These are phyloP conservation scores for Lithospermum erythrorhizon DNA, from an alignment of 257 asterid species.

Conservation along the genomic window DNA sequence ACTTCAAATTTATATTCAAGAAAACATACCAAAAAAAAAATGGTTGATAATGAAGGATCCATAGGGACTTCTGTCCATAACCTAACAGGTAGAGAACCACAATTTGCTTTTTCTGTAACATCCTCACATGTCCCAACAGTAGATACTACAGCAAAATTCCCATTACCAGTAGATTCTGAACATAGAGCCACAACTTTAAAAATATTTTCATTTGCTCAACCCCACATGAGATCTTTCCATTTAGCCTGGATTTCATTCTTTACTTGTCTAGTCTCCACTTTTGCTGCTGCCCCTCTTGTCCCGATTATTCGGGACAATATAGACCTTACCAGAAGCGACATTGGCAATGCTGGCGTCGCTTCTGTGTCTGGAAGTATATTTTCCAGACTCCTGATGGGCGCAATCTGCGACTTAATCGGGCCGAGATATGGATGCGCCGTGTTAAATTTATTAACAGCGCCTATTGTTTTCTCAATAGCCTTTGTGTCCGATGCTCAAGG, in stretches of 20 bases:
- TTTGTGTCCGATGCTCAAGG: slow-evolving; percentile 33
- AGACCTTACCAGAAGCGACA: slow-evolving; percentile 32
- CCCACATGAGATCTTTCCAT: slow-evolving; percentile 55
- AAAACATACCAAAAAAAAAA: no score
- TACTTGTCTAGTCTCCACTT: slow-evolving; percentile 50
- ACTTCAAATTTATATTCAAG: no score
- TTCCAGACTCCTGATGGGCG: slow-evolving; percentile 63
- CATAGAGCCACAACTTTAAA: slow-evolving; percentile 45
- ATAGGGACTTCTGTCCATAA: slow-evolving; percentile 9
- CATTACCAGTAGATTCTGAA: slow-evolving; percentile 52
- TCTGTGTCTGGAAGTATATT: slow-evolving; percentile 54
- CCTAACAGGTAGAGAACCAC: slow-evolving; percentile 12
- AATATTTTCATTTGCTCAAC: slow-evolving; percentile 39
- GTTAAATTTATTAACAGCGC: slow-evolving; percentile 41
- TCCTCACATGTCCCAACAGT: slow-evolving; percentile 37
- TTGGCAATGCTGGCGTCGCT: slow-evolving; percentile 58
- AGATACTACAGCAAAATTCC: slow-evolving; percentile 37
- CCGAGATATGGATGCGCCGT: slow-evolving; percentile 55
- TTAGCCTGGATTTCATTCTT: slow-evolving; percentile 54
- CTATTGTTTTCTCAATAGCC: slow-evolving; percentile 46
- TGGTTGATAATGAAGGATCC: background rate
- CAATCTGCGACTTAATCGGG: slow-evolving; percentile 39
- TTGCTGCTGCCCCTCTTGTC: slow-evolving; percentile 56
- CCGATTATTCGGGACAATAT: slow-evolving; percentile 53
- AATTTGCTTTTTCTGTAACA: slow-evolving; percentile 27